Conservation (phyloP, 192 early-diverging fungal genomes). For the Coemansia sp. region DNA sequence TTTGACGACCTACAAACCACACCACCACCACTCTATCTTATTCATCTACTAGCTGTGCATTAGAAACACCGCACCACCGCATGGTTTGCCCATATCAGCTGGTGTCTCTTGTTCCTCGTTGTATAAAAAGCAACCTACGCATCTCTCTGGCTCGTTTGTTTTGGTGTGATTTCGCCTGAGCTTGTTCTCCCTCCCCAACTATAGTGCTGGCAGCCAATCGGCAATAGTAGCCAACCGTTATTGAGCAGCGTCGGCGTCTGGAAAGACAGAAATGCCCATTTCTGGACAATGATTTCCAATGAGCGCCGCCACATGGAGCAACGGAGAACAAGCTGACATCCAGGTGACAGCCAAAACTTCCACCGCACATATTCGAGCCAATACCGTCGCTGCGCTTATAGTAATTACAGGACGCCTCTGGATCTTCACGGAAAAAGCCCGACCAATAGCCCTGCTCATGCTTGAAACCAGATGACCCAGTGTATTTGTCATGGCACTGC, state of each 20-base stretch:
- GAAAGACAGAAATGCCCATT: not conserved
- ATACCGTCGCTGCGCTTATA: not conserved
- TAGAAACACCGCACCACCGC: too few relatives aligned
- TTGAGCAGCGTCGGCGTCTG: conserved; percentile 4
- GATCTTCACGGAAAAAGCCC: too few relatives aligned
- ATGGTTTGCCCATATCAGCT: too few relatives aligned
- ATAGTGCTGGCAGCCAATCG: conserved; percentile 8
- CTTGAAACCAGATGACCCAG: too few relatives aligned
- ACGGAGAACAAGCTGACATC: conserved; percentile 2
- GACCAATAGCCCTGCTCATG: too few relatives aligned
- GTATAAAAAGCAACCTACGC: too few relatives aligned
- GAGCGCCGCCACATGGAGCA: not conserved
- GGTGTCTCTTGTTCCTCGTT: too few relatives aligned
- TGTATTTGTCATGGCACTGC: too few relatives aligned
- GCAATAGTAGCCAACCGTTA: conserved; percentile 18
- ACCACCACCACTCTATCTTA: too few relatives aligned
- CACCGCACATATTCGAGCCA: conserved; percentile 4
- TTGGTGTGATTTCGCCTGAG: not conserved
- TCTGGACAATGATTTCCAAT: not conserved
- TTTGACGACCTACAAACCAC: conserved; percentile 1
- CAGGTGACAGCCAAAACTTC: not conserved
- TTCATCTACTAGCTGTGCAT: too few relatives aligned
- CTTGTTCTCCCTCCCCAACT: not conserved
- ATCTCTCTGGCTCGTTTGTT: too few relatives aligned
- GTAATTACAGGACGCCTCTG: not conserved